Evolutionary conservation across 1,139 yeast genomes (phyloP), one percentile per base, ranked within the genome.

Genomic region (Geotrichum carabidarum): DNA sequence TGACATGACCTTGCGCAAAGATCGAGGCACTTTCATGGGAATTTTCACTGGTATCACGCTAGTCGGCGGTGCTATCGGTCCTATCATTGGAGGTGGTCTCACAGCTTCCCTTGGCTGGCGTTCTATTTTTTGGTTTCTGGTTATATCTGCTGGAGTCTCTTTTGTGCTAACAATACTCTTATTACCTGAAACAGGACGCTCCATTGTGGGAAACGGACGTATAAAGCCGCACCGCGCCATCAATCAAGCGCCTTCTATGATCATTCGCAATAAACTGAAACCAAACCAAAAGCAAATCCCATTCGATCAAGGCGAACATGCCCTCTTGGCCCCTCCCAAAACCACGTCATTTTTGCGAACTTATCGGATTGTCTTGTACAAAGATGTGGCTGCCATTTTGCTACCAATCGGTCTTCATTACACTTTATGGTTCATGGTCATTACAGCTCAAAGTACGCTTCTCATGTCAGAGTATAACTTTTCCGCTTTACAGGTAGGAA

Each of bases 11-110:
- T 75, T 80, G 0, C 72, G 83, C 44, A 72, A 73, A 14, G 81
- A 83, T 57, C 74, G 95, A 56, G 95, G 94, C 8, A 75, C 79
- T 9, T 78, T 76, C 56, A 77, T 82, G 48, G 91, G 93, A 0
- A 64, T 81, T 17, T 77, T 80, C 1, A 69, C 79, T 14, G 94
- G 94, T 0, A 70, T 83, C n/a, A 78, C 83, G 2, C 74, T 85
- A 8, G 64, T 85, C 17, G 95, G 94, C 0, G 85, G 82, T 63
- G 89, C 88, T 0, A 74, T 86, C 58, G 91, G 95, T 6, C 89
- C 94, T 0, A 70, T 87, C 11, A 70, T 87, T 30, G 95, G 95
- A 18, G 86, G 91, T 7, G 80, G 78, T 0, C 67, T 87, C 38
- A 78, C 83, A 1, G 70, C 79, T 1, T 68, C 76, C 15, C 79